Evolutionary conservation across 2,329 filamentous ascomycete genomes (phyloP).

Genomic region (Aspergillus carbonarius): DNA sequence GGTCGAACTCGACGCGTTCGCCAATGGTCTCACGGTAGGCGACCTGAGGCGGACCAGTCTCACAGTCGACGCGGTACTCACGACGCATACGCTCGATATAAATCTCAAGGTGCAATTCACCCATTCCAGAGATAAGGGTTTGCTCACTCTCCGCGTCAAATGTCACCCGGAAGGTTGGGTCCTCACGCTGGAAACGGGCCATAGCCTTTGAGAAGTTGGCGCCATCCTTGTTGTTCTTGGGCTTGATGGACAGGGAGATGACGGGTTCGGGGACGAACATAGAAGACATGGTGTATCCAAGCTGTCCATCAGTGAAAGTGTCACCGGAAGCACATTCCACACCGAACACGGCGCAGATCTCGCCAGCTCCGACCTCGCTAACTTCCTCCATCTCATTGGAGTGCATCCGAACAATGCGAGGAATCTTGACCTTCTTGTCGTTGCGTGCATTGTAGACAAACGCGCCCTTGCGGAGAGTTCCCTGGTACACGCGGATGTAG

Average conservation of each 20-base stretch:
- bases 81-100: constrained; percentile 96
- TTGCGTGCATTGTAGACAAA: constrained; percentile 92
- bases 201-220: constrained; percentile 98
- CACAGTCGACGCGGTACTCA: constrained; percentile 94
- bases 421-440: constrained; percentile 94
- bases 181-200: constrained; percentile 97
- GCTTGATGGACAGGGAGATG: constrained; percentile 96
- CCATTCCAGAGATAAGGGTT: constrained; percentile 98
- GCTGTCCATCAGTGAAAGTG: constrained; percentile 90
- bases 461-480: constrained; percentile 79
- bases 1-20: constrained; percentile 79
- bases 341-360: constrained; percentile 98
- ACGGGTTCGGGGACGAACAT: constrained; percentile 98
- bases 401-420: constrained; percentile 98
- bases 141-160: constrained; percentile 91
- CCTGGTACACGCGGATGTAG: constrained; percentile 98
- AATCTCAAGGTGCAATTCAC: constrained; percentile 93
- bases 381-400: constrained; percentile 99
- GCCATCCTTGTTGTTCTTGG: constrained; percentile 87
- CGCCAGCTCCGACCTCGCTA: constrained; percentile 84
- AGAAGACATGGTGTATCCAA: constrained; percentile 93
- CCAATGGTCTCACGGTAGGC: constrained; percentile 95
- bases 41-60: constrained; percentile 94
- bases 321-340: constrained; percentile 97
- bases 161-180: constrained; percentile 93